A percentile compares a stretch with the other conserved stretches of the same genome.
Conservation (phyloP, 2,329 filamentous ascomycete genomes). For the Calonectria pseudoreteaudii region DNA sequence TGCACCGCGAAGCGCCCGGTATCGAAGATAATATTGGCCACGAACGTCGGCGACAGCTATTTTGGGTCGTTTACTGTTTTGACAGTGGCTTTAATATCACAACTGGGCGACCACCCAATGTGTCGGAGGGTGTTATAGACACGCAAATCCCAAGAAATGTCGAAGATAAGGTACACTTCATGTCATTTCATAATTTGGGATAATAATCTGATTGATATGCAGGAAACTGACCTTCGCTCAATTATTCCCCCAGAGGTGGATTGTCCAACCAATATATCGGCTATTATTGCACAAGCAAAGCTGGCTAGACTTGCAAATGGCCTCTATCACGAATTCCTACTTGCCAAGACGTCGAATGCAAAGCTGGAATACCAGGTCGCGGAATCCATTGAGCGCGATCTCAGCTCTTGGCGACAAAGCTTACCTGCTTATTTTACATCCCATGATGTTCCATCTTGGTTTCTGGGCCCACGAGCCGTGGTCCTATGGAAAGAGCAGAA, state of each 20-base stretch:
- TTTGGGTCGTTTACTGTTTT: constrained; percentile 53
- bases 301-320: constrained; percentile 54
- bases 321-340: constrained; percentile 55
- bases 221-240: constrained; percentile 21
- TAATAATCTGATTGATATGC: neutral
- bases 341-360: constrained; percentile 48
- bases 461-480: constrained; percentile 50
- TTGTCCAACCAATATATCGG: constrained; percentile 53
- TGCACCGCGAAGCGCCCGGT: constrained; percentile 53
- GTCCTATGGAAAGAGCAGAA: constrained; percentile 57
- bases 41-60: constrained; percentile 47
- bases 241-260: constrained; percentile 44
- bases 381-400: constrained; percentile 51
- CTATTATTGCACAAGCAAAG: constrained; percentile 54
- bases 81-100: constrained; percentile 58
- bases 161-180: constrained; percentile 48
- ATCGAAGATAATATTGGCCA: constrained; percentile 40
- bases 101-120: constrained; percentile 55
- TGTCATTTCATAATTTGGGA: neutral
- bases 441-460: constrained; percentile 47
- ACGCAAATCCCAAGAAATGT: constrained; percentile 54
- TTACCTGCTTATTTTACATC: constrained; percentile 51
- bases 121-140: constrained; percentile 51
- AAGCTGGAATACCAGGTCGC: constrained; percentile 52
- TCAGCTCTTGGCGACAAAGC: constrained; percentile 47